Evolutionary conservation across 371 early-diverging fungal species (phyloP), one percentile per base, ranked within the genome.

Genomic region (Dentiscutata heterogama): DNA sequence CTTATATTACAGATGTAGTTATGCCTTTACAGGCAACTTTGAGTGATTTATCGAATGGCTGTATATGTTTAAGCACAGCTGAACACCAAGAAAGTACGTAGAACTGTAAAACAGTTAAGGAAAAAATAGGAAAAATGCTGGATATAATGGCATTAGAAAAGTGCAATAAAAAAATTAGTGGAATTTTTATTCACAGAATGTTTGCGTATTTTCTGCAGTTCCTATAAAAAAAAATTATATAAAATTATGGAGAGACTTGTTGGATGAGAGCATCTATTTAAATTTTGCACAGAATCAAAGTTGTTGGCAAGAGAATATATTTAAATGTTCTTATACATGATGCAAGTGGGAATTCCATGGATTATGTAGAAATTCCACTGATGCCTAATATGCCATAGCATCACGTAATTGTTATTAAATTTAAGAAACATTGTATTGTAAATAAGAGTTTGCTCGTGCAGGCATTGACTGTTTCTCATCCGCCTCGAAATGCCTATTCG

Each of bases 71-170:
- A 51, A 76, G 60, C 31, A 76, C 61, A 22, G 76, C 76, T 22
- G 78, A 78, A 78, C 67, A 65, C 25, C 78, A 78, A 65, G 53
- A 53, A 63, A 78, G 65, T 50, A 78, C 61, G 22, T 35, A 76
- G 31, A n/a, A 76, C 56, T 2, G 6, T 22, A 20, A 65, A 64
- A 14, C 27, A 64, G 67, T 50, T 51, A 64, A 53, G 51, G 53
- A 78, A 58, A 64, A 13, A 16, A 78, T 78, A 25, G 67, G 65
- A 20, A 65, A 65, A 65, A 78, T 51, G 22, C 67, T 67, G 2
- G 67, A 78, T 51, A 65, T 50, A 18, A 78, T 78, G 4, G 46
- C 61, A n/a, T 18, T 78, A 56, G 50, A 42, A 50, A 78, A 78
- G 20, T 63, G 29, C 4, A 76, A 58, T 60, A 0, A 54, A 10